Evolutionary conservation across 257 asterid genomes (phyloP).

Genomic region (Datura wrightii): DNA sequence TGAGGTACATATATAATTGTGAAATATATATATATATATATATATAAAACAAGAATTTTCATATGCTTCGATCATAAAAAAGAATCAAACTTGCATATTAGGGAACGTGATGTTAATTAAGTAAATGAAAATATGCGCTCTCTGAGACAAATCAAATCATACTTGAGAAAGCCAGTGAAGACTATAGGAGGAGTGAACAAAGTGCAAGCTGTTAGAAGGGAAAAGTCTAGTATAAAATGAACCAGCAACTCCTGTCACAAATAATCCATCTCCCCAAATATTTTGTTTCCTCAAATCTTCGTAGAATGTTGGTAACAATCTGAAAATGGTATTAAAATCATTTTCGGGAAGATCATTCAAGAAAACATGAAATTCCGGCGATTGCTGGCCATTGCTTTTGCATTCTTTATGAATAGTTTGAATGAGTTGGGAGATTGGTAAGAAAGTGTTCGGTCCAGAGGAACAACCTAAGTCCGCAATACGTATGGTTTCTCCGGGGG

Average conservation of each 20-base stretch:
- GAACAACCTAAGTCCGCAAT: constrained; percentile 82
- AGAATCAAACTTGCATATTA: no score
- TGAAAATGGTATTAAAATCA: constrained; percentile 68
- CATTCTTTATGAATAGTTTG: constrained; percentile 16
- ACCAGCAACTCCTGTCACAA: constrained; percentile 57
- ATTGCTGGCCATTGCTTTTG: constrained; percentile 23
- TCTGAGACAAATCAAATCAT: no score
- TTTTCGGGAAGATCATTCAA: constrained; percentile 69
- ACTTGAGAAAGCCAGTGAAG: constrained; percentile 68
- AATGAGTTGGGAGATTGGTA: constrained; percentile 34
- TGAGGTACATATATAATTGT: no score
- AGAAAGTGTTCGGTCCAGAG: constrained; percentile 64
- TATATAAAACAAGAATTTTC: no score
- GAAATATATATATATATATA: neutral
- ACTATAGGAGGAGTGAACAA: constrained; percentile 70
- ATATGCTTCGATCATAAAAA: no score
- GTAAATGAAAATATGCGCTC: no score
- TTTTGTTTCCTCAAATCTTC: constrained; percentile 35
- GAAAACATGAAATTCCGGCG: constrained; percentile 55
- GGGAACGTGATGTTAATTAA: no score
- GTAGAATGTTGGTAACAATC: constrained; percentile 42
- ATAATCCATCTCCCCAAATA: constrained; percentile 4
- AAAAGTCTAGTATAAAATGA: constrained; percentile 68
- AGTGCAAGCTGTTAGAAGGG: constrained; percentile 49
- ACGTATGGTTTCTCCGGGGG: constrained; percentile 36